Evolutionary conservation across 768 basidiomycete species (phyloP).

Genomic region (Tylopilus sp.): DNA sequence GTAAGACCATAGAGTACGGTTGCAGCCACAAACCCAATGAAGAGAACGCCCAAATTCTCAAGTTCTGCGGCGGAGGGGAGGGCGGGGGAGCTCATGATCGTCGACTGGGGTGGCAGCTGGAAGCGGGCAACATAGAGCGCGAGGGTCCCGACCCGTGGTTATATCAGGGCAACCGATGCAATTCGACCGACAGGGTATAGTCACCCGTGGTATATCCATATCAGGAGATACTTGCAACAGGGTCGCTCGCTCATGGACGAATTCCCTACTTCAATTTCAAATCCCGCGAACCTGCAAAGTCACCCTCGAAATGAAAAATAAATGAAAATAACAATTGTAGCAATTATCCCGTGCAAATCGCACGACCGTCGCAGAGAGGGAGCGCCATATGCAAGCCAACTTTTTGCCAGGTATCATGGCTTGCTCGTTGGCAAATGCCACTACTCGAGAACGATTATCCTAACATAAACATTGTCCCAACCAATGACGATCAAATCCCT

Average conservation of each 20-base stretch:
- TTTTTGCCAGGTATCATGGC: too few species aligned
- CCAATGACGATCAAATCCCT: too few species aligned
- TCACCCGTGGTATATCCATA: slow-evolving; percentile 3
- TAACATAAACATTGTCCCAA: too few species aligned
- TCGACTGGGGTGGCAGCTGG: background rate
- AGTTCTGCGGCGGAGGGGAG: slow-evolving; percentile 17
- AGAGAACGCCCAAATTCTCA: slow-evolving; percentile 26
- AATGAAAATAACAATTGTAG: background rate
- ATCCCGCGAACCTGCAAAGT: background rate
- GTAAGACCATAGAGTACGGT: slow-evolving; percentile 32
- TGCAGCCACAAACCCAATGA: slow-evolving; percentile 26
- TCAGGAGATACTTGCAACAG: background rate
- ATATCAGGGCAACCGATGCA: slow-evolving; percentile 8
- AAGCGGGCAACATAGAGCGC: background rate
- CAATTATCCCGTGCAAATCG: too few species aligned
- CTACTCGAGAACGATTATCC: too few species aligned
- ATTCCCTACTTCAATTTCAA: background rate
- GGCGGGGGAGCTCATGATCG: slow-evolving; percentile 16
- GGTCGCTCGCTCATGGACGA: background rate
- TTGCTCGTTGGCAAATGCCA: too few species aligned
- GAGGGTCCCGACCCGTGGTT: background rate
- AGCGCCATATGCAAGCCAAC: too few species aligned
- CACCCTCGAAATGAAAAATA: background rate
- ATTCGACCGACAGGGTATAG: background rate
- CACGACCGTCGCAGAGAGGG: too few species aligned